phyloP scores from a whole-genome alignment of 352 stramenopile species.

The Globisporangium mamillatum region DNA sequence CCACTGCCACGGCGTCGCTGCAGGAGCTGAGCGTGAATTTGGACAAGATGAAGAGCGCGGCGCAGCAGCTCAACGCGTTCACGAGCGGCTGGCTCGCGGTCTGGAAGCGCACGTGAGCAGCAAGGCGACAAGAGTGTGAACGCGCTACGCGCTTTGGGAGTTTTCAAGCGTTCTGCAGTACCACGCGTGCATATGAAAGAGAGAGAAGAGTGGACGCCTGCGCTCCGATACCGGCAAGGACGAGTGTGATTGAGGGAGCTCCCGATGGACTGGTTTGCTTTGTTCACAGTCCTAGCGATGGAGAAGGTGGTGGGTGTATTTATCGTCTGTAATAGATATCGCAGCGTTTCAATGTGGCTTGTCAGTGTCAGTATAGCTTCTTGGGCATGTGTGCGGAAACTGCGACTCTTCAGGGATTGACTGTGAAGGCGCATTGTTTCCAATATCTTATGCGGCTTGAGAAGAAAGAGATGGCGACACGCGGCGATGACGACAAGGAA shows the following conservation, averaged over 20 bases:
- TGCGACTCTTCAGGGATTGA: background rate
- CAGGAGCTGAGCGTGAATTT: conserved; percentile 64
- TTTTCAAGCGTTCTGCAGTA: too few species aligned
- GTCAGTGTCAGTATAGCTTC: too few species aligned
- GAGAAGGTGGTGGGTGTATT: background rate
- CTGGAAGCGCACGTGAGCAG: conserved; percentile 49
- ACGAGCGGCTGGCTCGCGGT: conserved; percentile 69
- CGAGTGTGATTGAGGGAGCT: too few species aligned
- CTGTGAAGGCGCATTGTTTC: background rate
- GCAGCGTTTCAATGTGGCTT: background rate
- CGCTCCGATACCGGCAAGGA: background rate
- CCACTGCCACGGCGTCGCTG: conserved; percentile 49
- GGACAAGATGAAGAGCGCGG: conserved; percentile 57
- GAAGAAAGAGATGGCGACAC: background rate
- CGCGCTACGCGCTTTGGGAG: too few species aligned
- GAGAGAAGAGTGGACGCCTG: too few species aligned
- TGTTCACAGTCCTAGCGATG: background rate
- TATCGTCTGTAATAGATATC: conserved; percentile 1
- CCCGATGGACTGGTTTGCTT: background rate
- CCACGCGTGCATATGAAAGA: too few species aligned
- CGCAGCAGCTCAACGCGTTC: conserved; percentile 74
- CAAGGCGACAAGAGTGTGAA: background rate
- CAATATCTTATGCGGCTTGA: too few species aligned
- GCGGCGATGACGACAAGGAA: background rate
- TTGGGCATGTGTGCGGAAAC: background rate